Percentiles rank a stretch among this genome's conserved stretches.
phyloP scores from a whole-genome alignment of 164 flowering plant genomes.

The Chimonanthus praecox region DNA sequence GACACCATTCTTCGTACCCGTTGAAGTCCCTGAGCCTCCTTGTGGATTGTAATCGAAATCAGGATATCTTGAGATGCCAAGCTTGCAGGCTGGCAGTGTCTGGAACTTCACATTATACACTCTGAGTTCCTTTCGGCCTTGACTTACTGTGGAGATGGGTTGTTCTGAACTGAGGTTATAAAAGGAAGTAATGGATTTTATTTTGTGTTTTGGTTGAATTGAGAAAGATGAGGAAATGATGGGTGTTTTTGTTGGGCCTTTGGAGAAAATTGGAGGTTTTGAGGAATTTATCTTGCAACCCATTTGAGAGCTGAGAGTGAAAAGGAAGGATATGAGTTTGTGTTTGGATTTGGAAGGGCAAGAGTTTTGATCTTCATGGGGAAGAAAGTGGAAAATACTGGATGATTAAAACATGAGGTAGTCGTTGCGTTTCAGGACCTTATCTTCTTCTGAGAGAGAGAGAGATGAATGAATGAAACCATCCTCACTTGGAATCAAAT shows the following conservation, averaged over 20 bases:
- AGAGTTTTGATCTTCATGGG: neutral
- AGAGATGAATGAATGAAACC: no score
- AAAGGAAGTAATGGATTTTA: conserved; percentile 8
- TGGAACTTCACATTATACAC: conserved; percentile 45
- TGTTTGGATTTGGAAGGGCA: neutral
- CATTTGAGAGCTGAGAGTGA: conserved; percentile 23
- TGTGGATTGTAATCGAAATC: conserved; percentile 68
- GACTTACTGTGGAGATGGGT: conserved; percentile 15
- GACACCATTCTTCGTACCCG: conserved; percentile 13
- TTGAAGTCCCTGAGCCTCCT: conserved; percentile 75
- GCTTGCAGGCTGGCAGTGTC: conserved; percentile 60
- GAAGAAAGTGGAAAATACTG: neutral
- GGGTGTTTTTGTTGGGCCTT: conserved; percentile 18
- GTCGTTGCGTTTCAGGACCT: neutral
- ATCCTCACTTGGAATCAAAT: no score
- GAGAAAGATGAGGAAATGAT: conserved; percentile 5
- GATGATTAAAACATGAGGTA: neutral
- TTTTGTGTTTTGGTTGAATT: conserved; percentile 16
- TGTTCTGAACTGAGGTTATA: conserved; percentile 21
- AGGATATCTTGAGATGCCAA: conserved; percentile 79
- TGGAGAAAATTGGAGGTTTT: conserved; percentile 21
- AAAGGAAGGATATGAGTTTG: neutral
- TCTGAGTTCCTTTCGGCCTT: conserved; percentile 19
- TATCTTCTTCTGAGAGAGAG: neutral
- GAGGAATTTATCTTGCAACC: conserved; percentile 30